Evolutionary conservation across 768 basidiomycete genomes (phyloP).

Genomic region (Psilocybe tampanensis): DNA sequence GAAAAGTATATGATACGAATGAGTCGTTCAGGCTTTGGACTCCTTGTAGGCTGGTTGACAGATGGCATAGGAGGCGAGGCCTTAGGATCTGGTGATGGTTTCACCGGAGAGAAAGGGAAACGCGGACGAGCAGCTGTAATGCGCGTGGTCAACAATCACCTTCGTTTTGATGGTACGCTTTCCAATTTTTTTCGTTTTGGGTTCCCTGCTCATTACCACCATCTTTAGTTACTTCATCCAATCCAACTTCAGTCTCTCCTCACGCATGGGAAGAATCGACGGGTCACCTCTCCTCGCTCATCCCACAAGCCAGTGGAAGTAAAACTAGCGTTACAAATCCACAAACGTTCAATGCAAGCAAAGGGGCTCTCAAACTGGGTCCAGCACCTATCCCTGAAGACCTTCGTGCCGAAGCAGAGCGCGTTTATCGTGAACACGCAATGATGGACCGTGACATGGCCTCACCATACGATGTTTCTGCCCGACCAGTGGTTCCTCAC

Average conservation of each 20-base stretch:
- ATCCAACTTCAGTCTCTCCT: conserved; percentile 60
- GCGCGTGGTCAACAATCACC: conserved; percentile 91
- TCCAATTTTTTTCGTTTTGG: conserved; percentile 5
- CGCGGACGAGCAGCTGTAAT: conserved; percentile 89
- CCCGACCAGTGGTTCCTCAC: conserved; percentile 49
- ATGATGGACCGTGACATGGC: conserved; percentile 71
- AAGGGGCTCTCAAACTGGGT: conserved; percentile 84
- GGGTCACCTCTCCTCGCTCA: conserved; percentile 78
- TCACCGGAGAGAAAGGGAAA: conserved; percentile 79
- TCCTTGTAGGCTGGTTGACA: conserved; percentile 94
- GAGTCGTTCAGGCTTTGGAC: conserved; percentile 88
- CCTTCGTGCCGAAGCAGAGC: conserved; percentile 78
- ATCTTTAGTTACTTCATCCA: conserved; percentile 66
- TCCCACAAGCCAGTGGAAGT: conserved; percentile 60
- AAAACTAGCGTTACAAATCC: conserved; percentile 57
- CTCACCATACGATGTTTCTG: conserved; percentile 66
- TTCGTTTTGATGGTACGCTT: conserved; percentile 81
- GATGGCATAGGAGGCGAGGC: conserved; percentile 89
- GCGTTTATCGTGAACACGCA: conserved; percentile 79
- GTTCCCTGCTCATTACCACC: conserved; percentile 20
- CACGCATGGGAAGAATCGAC: conserved; percentile 86
- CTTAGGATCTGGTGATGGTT: conserved; percentile 78
- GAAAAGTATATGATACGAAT: conserved; percentile 92
- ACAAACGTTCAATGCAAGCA: conserved; percentile 73
- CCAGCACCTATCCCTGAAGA: conserved; percentile 79